phyloP scores from a whole-genome alignment of 2,329 filamentous ascomycete genomes.

The Fusarium sp. region DNA sequence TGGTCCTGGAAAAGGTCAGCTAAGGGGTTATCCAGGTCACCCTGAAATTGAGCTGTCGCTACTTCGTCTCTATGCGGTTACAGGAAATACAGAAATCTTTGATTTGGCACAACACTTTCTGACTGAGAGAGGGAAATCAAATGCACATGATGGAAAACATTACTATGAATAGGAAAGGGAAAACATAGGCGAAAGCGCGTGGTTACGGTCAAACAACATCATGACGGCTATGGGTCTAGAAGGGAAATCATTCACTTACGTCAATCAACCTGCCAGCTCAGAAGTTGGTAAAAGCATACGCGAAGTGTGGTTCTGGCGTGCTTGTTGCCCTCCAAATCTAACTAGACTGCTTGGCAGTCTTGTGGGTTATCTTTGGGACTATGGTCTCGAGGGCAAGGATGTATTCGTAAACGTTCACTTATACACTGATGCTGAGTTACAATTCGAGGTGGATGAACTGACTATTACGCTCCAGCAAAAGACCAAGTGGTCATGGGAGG shows the following conservation, averaged over 20 bases:
- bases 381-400: slow-evolving; percentile 47
- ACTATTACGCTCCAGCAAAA: slow-evolving; percentile 54
- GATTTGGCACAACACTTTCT: slow-evolving; percentile 69
- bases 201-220: slow-evolving; percentile 63
- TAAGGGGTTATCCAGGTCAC: slow-evolving; percentile 69
- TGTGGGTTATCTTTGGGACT: slow-evolving; percentile 68
- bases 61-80: slow-evolving; percentile 54
- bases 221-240: slow-evolving; percentile 69
- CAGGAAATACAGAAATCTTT: slow-evolving; percentile 54
- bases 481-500: slow-evolving; percentile 69
- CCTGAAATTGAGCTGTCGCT: slow-evolving; percentile 63
- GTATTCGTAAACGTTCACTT: slow-evolving; percentile 66
- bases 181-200: slow-evolving; percentile 62
- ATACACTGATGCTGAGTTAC: slow-evolving; percentile 63
- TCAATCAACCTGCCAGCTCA: slow-evolving; percentile 69
- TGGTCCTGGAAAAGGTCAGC: slow-evolving; percentile 62
- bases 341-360: slow-evolving; percentile 67
- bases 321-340: slow-evolving; percentile 72
- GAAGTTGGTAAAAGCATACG: background rate
- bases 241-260: slow-evolving; percentile 71
- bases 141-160: slow-evolving; percentile 62
- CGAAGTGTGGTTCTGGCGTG: slow-evolving; percentile 60
- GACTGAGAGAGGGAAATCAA: slow-evolving; percentile 67
- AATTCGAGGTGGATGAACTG: slow-evolving; percentile 53
- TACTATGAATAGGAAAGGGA: slow-evolving; percentile 68